Evolutionary conservation across 2,329 filamentous ascomycete genomes (phyloP).

Genomic region (Colletotrichum agaves): DNA sequence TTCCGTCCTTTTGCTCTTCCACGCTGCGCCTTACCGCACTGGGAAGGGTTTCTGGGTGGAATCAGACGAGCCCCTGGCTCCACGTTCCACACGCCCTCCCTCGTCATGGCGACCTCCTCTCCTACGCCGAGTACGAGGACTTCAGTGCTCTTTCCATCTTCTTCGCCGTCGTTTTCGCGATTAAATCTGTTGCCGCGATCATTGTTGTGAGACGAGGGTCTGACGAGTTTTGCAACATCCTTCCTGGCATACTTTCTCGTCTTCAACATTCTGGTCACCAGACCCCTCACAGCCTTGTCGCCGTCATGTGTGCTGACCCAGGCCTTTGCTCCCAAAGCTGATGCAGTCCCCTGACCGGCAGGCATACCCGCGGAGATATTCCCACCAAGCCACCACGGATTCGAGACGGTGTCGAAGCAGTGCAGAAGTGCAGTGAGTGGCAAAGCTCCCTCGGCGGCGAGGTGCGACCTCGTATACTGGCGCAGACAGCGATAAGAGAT

Average conservation of each 20-base stretch:
- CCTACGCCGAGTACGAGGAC: slow-evolving; percentile 55
- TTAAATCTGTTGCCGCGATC: slow-evolving; percentile 13
- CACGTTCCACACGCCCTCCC: slow-evolving; percentile 49
- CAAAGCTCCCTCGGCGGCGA: slow-evolving; percentile 65
- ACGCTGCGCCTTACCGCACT: neutral
- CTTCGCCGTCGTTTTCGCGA: neutral
- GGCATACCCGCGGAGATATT: slow-evolving; percentile 67
- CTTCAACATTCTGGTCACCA: slow-evolving; percentile 61
- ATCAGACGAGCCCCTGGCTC: slow-evolving; percentile 1
- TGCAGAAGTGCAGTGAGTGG: slow-evolving; percentile 74
- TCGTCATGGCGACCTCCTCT: slow-evolving; percentile 55
- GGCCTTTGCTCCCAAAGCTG: slow-evolving; percentile 60
- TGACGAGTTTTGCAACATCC: slow-evolving; percentile 55
- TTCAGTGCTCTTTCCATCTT: slow-evolving; percentile 46
- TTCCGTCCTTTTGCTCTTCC: slow-evolving; percentile 17
- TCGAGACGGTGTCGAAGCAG: slow-evolving; percentile 68
- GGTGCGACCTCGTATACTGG: slow-evolving; percentile 66
- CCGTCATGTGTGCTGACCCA: slow-evolving; percentile 74
- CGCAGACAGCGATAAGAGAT: slow-evolving; percentile 63
- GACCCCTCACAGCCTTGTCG: slow-evolving; percentile 64
- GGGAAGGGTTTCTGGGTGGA: neutral
- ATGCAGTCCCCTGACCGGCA: slow-evolving; percentile 66
- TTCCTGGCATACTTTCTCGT: slow-evolving; percentile 56
- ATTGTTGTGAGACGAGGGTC: slow-evolving; percentile 27
- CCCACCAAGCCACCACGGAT: slow-evolving; percentile 71